phyloP scores from a whole-genome alignment of 1,284 basidiomycete genomes.

The Microbotryum intermedium region DNA sequence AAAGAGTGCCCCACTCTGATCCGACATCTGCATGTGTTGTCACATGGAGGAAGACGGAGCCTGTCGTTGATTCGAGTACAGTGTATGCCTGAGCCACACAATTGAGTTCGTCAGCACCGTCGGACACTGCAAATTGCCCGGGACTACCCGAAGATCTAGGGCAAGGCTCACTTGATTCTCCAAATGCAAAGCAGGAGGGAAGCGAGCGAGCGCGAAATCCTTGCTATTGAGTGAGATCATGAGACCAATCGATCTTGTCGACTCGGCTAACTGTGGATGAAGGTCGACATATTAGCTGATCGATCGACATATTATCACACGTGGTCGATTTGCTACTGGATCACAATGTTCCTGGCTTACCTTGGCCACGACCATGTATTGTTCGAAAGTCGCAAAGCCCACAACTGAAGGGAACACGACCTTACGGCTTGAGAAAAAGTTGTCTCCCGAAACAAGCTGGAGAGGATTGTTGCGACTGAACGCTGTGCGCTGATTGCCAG shows the following conservation, averaged over 20 bases:
- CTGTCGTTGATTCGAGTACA: constrained; percentile 85
- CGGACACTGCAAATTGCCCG: neutral
- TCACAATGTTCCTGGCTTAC: constrained; percentile 44
- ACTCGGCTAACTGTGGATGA: constrained; percentile 52
- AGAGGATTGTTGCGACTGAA: constrained; percentile 58
- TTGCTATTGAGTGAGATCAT: constrained; percentile 87
- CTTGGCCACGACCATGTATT: constrained; percentile 90
- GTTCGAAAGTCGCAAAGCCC: constrained; percentile 92
- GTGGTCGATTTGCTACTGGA: neutral
- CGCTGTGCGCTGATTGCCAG: constrained; percentile 59
- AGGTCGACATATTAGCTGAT: no score
- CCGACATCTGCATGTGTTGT: constrained; percentile 70
- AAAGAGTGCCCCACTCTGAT: constrained; percentile 80
- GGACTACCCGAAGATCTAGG: neutral
- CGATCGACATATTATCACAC: constrained; percentile 7
- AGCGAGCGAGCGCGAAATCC: constrained; percentile 72
- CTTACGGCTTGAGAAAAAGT: constrained; percentile 63
- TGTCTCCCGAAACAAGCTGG: constrained; percentile 66
- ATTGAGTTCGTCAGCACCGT: neutral
- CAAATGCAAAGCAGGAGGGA: constrained; percentile 81
- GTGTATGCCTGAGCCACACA: constrained; percentile 64
- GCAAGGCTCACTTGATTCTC: constrained; percentile 54
- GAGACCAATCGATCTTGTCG: constrained; percentile 58
- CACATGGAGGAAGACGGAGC: constrained; percentile 88
- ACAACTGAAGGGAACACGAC: constrained; percentile 78